Evolutionary conservation across 2,329 filamentous ascomycete genomes (phyloP).

Genomic region (Colletotrichum gloeosporioides): DNA sequence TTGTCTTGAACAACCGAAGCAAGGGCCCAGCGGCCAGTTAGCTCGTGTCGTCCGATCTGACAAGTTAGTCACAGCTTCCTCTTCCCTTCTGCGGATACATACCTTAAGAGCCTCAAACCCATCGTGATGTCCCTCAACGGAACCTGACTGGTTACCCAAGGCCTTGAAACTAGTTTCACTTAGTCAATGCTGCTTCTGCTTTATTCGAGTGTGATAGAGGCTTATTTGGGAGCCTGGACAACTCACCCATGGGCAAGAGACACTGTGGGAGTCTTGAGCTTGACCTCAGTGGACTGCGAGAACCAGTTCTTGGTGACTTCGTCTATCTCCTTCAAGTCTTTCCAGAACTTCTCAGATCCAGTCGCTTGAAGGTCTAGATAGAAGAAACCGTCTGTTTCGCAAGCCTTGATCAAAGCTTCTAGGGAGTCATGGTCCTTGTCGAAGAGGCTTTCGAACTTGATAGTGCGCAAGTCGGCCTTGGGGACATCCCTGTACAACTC

Average conservation of each 20-base stretch:
- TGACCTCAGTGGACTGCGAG: background rate
- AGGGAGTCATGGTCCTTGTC: background rate
- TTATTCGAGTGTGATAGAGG: background rate
- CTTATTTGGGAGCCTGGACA: accelerated
- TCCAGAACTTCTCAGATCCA: background rate
- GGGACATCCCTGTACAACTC: background rate
- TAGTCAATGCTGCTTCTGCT: background rate
- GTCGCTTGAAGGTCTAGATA: background rate
- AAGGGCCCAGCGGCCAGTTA: background rate
- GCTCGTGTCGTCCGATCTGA: background rate
- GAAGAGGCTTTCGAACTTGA: background rate
- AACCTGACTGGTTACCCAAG: background rate
- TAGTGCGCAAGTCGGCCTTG: background rate
- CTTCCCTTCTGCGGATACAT: background rate
- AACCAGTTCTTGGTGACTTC: background rate
- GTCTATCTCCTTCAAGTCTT: background rate
- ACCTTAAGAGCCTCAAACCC: background rate
- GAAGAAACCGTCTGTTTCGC: background rate
- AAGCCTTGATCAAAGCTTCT: background rate
- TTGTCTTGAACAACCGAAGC: background rate
- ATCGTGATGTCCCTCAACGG: background rate
- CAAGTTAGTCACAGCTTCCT: background rate
- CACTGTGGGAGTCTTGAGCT: background rate
- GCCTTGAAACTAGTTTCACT: background rate
- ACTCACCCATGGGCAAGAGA: background rate